A percentile compares a stretch with the other conserved stretches of the same genome.
Evolutionary conservation across 106 monocot genomes (phyloP).

Genomic region (Phalaenopsis aphrodite): DNA sequence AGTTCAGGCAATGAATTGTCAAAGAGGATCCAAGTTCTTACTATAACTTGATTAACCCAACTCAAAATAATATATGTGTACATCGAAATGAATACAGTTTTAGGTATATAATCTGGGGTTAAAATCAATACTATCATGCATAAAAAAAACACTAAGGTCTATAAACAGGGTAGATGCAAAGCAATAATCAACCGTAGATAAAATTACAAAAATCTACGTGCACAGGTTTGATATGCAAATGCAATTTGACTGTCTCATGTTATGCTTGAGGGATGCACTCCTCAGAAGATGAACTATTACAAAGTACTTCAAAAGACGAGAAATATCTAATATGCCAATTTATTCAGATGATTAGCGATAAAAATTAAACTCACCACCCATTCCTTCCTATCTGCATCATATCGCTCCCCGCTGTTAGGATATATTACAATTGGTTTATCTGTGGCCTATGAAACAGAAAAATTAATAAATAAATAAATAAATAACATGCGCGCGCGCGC

Average conservation of each 20-base stretch:
- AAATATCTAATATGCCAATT: background rate
- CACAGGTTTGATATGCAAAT: background rate
- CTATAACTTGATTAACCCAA: too few species aligned
- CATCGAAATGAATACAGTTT: too few species aligned
- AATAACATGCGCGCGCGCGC: too few species aligned
- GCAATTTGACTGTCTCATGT: background rate
- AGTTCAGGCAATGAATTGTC: too few species aligned
- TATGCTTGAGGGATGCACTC: background rate
- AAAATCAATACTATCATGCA: background rate
- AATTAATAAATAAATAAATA: background rate
- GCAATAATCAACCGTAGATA: background rate
- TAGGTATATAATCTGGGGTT: background rate
- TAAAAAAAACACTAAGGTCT: background rate
- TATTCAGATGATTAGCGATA: slow-evolving; percentile 3
- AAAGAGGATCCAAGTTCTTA: too few species aligned
- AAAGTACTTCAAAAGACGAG: background rate
- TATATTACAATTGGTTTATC: slow-evolving; percentile 80
- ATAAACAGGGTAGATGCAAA: background rate
- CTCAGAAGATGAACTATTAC: background rate
- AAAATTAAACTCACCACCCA: slow-evolving; percentile 68
- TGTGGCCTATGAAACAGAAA: slow-evolving; percentile 37
- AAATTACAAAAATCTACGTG: background rate
- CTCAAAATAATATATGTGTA: too few species aligned
- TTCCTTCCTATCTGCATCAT: slow-evolving; percentile 73
- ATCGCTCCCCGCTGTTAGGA: slow-evolving; percentile 92